These are phyloP conservation scores for Fraxinus ornus DNA, from an alignment of 305 asterid genomes.

Conservation along the genomic window DNA sequence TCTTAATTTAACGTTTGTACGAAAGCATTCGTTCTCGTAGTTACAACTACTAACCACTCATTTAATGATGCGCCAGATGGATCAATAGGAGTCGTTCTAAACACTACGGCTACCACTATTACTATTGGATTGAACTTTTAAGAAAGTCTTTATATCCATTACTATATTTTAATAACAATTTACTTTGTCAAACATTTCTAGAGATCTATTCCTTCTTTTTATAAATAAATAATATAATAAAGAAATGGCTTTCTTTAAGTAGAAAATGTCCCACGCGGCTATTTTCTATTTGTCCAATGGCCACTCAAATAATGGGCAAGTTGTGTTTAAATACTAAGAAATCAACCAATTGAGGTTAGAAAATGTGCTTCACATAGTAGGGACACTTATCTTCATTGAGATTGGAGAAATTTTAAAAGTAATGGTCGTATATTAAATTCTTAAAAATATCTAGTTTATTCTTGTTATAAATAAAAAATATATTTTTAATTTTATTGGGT, in stretches of 20 bases:
- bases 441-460: not conserved
- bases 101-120: not conserved
- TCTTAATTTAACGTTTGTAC: not conserved
- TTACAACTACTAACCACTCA: not conserved
- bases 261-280: not conserved
- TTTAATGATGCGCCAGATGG: not conserved
- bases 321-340: not conserved
- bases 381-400: not conserved
- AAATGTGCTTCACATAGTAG: not conserved
- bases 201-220: not conserved
- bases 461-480: not conserved
- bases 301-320: not conserved
- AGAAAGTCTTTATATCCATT: not conserved
- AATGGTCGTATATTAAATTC: too few relatives aligned
- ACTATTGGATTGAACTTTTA: not conserved
- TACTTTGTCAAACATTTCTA: not conserved
- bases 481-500: not conserved
- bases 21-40: not conserved
- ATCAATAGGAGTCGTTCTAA: not conserved
- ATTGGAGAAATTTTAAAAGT: not conserved
- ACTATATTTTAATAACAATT: not conserved
- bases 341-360: not conserved
- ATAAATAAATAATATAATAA: not conserved
- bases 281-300: not conserved
- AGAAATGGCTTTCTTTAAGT: not conserved